Evolutionary conservation across 164 flowering plant genomes (phyloP).

Genomic region (Stephania japonica): DNA sequence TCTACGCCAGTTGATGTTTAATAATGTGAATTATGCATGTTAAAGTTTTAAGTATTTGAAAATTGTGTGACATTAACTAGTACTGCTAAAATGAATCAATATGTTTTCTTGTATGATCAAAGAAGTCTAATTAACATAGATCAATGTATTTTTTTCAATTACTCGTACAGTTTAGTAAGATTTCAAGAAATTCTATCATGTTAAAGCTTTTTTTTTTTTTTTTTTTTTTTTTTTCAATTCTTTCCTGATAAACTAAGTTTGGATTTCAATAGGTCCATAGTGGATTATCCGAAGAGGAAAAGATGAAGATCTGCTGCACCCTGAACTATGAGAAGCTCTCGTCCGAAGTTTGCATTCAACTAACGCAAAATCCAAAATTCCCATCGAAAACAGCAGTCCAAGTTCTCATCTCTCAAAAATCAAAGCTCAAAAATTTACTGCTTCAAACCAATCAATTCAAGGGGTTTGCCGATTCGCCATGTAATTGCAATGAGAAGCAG

Average conservation of each 20-base stretch:
- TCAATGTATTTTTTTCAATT: neutral
- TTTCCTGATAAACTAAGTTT: conserved; percentile 4
- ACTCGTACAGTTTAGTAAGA: too few species aligned
- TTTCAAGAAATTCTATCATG: too few species aligned
- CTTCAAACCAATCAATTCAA: conserved; percentile 24
- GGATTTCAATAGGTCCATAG: conserved; percentile 45
- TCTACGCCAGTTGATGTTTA: neutral
- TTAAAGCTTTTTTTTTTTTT: too few species aligned
- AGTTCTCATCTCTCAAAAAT: conserved; percentile 44
- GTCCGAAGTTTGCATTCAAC: conserved; percentile 29
- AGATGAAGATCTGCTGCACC: conserved; percentile 34
- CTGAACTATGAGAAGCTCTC: conserved; percentile 61
- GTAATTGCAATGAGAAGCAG: conserved; percentile 13
- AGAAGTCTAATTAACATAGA: too few species aligned
- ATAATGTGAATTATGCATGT: neutral
- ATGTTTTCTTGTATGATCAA: neutral
- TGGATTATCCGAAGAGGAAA: conserved; percentile 45
- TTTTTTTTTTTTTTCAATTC: neutral
- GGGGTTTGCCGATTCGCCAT: conserved; percentile 16
- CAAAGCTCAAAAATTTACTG: conserved; percentile 46
- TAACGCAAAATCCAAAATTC: conserved; percentile 42
- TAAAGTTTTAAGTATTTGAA: neutral
- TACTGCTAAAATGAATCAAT: neutral
- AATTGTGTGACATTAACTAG: neutral
- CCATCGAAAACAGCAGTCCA: conserved; percentile 36